Conservation (phyloP, 1,139 yeast genomes). For the Zygosaccharomyces pseudobailii region DNA sequence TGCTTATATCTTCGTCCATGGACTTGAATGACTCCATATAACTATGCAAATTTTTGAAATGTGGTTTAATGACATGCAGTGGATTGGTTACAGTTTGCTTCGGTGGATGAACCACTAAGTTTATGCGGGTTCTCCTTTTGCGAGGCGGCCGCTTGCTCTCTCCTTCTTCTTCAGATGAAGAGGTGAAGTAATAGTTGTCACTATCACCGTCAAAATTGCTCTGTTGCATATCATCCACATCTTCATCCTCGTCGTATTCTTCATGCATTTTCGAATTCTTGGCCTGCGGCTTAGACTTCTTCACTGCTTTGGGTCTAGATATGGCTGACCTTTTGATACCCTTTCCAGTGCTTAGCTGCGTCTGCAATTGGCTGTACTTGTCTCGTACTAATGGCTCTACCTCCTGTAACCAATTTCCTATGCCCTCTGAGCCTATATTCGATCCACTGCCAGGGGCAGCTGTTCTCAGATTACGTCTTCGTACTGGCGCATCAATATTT, state of each 20-base stretch:
- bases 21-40: constrained; percentile 50
- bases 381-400: constrained; percentile 18
- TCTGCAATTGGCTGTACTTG: constrained; percentile 13
- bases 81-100: constrained; percentile 73
- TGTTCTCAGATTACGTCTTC: constrained; percentile 25
- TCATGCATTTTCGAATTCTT: background rate
- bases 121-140: constrained; percentile 37
- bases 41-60: constrained; percentile 38
- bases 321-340: background rate
- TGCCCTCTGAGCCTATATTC: constrained; percentile 2
- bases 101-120: constrained; percentile 48
- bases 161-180: constrained; percentile 32
- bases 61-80: constrained; percentile 50
- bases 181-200: constrained; percentile 28
- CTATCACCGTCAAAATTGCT: constrained; percentile 8
- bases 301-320: background rate
- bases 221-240: constrained; percentile 7
- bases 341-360: constrained; percentile 2
- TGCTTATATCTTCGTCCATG: constrained; percentile 51
- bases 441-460: constrained; percentile 9
- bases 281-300: background rate
- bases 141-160: constrained; percentile 15
- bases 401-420: constrained; percentile 4
- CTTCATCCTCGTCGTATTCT: constrained; percentile 1
- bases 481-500: constrained; percentile 14